Percentiles rank a stretch among this genome's conserved stretches.
Evolutionary conservation across 164 flowering plant genomes (phyloP).

Genomic region (Dillenia suffruticosa): DNA sequence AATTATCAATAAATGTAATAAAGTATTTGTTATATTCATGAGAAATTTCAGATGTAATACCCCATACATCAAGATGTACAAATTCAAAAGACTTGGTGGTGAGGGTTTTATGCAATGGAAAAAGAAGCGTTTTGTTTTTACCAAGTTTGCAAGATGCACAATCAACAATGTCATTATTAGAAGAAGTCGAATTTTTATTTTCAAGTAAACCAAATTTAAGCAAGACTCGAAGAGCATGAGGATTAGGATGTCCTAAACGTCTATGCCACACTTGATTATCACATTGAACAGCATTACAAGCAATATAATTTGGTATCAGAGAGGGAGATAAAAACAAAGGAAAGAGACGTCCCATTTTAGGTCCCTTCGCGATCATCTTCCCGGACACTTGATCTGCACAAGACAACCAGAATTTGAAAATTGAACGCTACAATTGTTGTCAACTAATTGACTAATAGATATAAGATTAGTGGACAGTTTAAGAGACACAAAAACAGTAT

Average conservation of each 20-base stretch:
- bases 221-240: not conserved
- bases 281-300: not conserved
- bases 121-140: not conserved
- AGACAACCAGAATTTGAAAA: not conserved
- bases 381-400: not conserved
- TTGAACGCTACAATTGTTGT: not conserved
- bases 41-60: not conserved
- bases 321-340: not conserved
- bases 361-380: not conserved
- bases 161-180: not conserved
- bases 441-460: not conserved
- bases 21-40: not conserved
- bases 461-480: conserved; percentile 1
- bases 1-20: conserved; percentile 2
- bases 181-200: too few relatives aligned
- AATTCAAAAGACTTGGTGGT: not conserved
- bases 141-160: not conserved
- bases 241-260: not conserved
- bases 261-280: not conserved
- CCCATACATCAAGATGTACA: conserved; percentile 3
- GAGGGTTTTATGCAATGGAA: not conserved
- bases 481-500: not conserved
- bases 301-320: not conserved
- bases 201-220: not conserved
- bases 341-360: not conserved